These are phyloP conservation scores for Trametes sanguinea DNA, from an alignment of 768 basidiomycete genomes.

Conservation along the genomic window DNA sequence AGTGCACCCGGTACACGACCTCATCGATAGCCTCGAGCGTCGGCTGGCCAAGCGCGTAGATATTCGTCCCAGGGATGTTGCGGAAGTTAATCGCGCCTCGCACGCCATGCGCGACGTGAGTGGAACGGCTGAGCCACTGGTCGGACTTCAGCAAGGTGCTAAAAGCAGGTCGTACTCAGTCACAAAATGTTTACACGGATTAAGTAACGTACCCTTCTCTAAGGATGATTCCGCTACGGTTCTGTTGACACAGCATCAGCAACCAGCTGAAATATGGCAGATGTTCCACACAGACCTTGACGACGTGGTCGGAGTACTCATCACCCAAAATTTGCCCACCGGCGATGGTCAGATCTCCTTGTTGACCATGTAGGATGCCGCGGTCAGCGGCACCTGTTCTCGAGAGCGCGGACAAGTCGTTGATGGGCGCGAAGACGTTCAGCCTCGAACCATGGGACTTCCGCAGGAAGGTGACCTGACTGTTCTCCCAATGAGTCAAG, in stretches of 20 bases:
- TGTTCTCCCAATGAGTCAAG: slow-evolving; percentile 29
- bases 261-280: neutral
- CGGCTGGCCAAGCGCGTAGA: slow-evolving; percentile 94
- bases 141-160: slow-evolving; percentile 92
- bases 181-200: neutral
- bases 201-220: slow-evolving; percentile 67
- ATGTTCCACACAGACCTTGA: slow-evolving; percentile 58
- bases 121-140: slow-evolving; percentile 80
- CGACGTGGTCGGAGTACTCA: slow-evolving; percentile 93
- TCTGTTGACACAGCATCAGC: slow-evolving; percentile 41
- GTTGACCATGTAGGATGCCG: slow-evolving; percentile 63
- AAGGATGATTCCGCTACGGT: slow-evolving; percentile 91
- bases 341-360: slow-evolving; percentile 70
- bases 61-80: slow-evolving; percentile 72
- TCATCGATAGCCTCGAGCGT: slow-evolving; percentile 83
- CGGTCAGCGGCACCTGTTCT: slow-evolving; percentile 61
- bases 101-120: slow-evolving; percentile 64
- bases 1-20: slow-evolving; percentile 67
- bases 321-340: slow-evolving; percentile 90
- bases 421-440: slow-evolving; percentile 89
- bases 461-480: slow-evolving; percentile 85
- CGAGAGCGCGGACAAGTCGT: slow-evolving; percentile 83
- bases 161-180: neutral
- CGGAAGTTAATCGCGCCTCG: slow-evolving; percentile 97
- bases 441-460: slow-evolving; percentile 79